Evolutionary conservation across 2,329 filamentous ascomycete genomes (phyloP).

Genomic region (Metarhizium sp.): DNA sequence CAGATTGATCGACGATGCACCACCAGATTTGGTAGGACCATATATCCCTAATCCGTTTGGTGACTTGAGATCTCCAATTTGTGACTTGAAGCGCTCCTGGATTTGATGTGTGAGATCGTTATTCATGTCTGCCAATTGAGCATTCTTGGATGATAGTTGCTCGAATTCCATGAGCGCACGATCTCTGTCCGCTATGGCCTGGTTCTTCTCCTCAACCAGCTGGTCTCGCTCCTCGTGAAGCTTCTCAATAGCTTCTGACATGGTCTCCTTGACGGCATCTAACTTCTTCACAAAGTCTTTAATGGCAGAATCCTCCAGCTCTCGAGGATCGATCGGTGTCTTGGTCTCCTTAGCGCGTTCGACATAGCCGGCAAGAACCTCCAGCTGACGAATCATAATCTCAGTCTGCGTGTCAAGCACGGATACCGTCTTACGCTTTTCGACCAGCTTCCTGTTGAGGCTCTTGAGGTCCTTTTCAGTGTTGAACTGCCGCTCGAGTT

Average conservation of each 20-base stretch:
- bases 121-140: conserved; percentile 88
- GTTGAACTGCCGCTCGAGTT: conserved; percentile 71
- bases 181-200: conserved; percentile 76
- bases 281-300: conserved; percentile 79
- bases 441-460: conserved; percentile 77
- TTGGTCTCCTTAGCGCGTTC: conserved; percentile 77
- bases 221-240: conserved; percentile 67
- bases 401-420: conserved; percentile 90
- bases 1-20: conserved; percentile 40
- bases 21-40: conserved; percentile 36
- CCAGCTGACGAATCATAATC: conserved; percentile 86
- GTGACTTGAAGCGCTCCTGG: conserved; percentile 83
- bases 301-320: conserved; percentile 81
- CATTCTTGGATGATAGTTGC: conserved; percentile 87
- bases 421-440: conserved; percentile 93
- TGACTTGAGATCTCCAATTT: conserved; percentile 44
- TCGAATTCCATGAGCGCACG: conserved; percentile 93
- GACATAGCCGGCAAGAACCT: conserved; percentile 81
- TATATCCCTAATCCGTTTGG: conserved; percentile 51
- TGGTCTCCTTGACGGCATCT: conserved; percentile 49
- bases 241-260: conserved; percentile 49
- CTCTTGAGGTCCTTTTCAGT: conserved; percentile 59
- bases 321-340: conserved; percentile 67
- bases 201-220: conserved; percentile 74
- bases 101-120: conserved; percentile 92